Evolutionary conservation across 2,329 filamentous ascomycete species (phyloP).

Genomic region (Talaromyces marneffei): DNA sequence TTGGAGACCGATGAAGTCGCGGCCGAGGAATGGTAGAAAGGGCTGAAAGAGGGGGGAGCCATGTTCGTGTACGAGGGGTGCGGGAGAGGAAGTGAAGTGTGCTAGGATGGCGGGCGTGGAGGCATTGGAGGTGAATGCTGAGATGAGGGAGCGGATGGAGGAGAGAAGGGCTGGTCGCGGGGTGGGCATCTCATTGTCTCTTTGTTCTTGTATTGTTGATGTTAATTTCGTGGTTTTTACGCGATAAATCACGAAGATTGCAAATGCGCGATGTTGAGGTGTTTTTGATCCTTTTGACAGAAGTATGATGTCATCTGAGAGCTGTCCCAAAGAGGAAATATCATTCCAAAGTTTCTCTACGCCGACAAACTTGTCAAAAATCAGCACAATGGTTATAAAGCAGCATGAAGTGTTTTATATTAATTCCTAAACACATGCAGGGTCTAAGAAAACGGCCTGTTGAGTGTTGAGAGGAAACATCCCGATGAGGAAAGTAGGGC

Average conservation of each 20-base stretch:
- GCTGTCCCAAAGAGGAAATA: conserved; percentile 1
- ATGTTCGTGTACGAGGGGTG: conserved; percentile 32
- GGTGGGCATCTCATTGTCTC: background rate
- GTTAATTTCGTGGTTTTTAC: background rate
- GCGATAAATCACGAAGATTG: background rate
- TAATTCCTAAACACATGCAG: too few relatives aligned
- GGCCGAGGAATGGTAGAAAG: conserved; percentile 40
- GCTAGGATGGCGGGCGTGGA: conserved; percentile 22
- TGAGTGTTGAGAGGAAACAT: background rate
- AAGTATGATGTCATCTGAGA: conserved; percentile 3
- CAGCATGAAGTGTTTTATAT: too few relatives aligned
- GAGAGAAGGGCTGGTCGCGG: conserved; percentile 20
- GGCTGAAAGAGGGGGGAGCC: conserved; percentile 25
- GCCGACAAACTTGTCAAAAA: too few relatives aligned
- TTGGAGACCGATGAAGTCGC: conserved; percentile 33
- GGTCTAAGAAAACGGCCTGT: background rate
- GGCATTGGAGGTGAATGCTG: conserved; percentile 26
- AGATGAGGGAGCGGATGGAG: conserved; percentile 26
- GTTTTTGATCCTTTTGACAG: background rate
- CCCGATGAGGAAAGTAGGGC: background rate
- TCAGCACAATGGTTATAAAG: too few relatives aligned
- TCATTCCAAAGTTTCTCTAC: background rate
- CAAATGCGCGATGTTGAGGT: background rate
- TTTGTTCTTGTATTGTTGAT: background rate
- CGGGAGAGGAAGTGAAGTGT: conserved; percentile 29